phyloP scores from a whole-genome alignment of 352 stramenopile genomes.

The Blastocystis sp. region DNA sequence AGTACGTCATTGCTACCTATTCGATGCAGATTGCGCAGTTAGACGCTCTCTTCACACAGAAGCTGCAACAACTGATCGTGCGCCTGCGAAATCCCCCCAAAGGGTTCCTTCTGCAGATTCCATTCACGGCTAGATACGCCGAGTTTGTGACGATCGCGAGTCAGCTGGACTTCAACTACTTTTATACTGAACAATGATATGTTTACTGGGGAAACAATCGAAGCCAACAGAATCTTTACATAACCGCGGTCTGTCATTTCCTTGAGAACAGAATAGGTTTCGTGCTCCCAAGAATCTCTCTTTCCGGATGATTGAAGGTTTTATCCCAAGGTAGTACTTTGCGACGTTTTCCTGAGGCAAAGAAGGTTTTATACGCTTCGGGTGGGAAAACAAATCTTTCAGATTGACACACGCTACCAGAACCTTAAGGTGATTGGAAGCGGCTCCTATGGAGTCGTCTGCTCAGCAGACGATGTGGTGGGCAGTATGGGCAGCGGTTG shows the following conservation, averaged over 20 bases:
- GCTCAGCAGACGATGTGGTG: slow-evolving; percentile 15
- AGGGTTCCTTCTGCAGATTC: background rate
- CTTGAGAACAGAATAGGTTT: too few relatives aligned
- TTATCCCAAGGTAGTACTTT: background rate
- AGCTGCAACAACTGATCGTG: slow-evolving; percentile 33
- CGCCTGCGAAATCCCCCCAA: slow-evolving; percentile 26
- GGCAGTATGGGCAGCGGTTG: too few relatives aligned
- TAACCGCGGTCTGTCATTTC: too few relatives aligned
- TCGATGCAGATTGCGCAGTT: background rate
- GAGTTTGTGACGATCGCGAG: slow-evolving; percentile 34
- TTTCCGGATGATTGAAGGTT: background rate
- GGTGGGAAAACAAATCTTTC: slow-evolving; percentile 1
- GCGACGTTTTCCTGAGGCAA: background rate
- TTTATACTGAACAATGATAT: slow-evolving; percentile 18
- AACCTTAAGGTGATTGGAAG: slow-evolving; percentile 38
- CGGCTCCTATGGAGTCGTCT: slow-evolving; percentile 47
- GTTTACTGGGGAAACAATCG: too few relatives aligned
- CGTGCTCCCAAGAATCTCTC: too few relatives aligned
- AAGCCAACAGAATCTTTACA: too few relatives aligned
- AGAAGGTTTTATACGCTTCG: slow-evolving; percentile 7
- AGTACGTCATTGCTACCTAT: background rate
- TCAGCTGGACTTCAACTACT: slow-evolving; percentile 49
- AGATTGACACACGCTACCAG: slow-evolving; percentile 38
- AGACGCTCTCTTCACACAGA: background rate
- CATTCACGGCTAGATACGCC: background rate